Base-by-base conservation (phyloP, 495 filamentous ascomycete genomes). In the Tuber brumale region DNA sequence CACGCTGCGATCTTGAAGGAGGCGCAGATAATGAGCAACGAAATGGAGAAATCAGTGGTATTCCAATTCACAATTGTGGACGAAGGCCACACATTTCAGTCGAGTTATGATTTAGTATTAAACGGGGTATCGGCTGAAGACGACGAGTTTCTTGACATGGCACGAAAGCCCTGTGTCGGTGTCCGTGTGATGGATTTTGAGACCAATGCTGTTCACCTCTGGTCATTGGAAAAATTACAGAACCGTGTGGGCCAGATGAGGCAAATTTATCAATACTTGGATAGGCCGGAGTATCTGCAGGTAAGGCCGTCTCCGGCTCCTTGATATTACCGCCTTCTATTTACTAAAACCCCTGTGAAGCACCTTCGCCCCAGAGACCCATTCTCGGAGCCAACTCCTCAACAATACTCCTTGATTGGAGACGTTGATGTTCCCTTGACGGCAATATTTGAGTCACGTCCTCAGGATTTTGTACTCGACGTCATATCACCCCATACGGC, bases 1-100 rank as follows among this genome's bases (percentile, higher is more conserved):
- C 89, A 96, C 84, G 95, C 95, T 12, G 90, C 92, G 19, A 89
- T 89, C 48, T 85, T 98, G 61, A 99, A 99, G 84, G 95, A 99
- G 83, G 96, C 95, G 6, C 95, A 99, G 83, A 90, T 99, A 71
- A 95, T 99, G 92, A 97, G 96, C 85, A 93, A 97, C 76, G 93
- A 94, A 77, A 92, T 99, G 88, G 94, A 95, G 80, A 95, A 97
- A 85, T 90, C 90, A 78, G 91, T 97, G 23, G 92, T 95, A 46
- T 99, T 99, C 85, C 95, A 99, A 84, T 98, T 97, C 83, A 91
- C 93, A 27, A 89, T 98, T 74, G 89, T 98, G 42, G 94, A 96
- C 76, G 86, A 92, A 80, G 95, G 95, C 2, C 94, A 98, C 80
- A 89, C 90, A 70, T 89, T 94, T 82, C 93, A 90, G 75, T 98